phyloP scores from a whole-genome alignment of 805 yeast species.

The Pichia cephalocereana region DNA sequence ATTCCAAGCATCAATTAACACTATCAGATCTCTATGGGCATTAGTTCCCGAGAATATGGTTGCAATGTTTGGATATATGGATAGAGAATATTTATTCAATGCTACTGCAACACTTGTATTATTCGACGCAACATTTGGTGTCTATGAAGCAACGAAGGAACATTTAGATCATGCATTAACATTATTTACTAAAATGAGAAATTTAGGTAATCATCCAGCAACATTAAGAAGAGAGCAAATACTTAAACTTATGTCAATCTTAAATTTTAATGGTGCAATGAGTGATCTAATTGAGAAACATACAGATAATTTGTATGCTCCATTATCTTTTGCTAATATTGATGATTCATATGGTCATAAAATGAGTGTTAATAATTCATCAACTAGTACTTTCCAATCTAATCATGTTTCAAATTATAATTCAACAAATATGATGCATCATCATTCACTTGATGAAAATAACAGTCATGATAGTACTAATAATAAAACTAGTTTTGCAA shows the following conservation, averaged over 20 bases:
- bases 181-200: slow-evolving; percentile 67
- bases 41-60: slow-evolving; percentile 69
- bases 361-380: background rate
- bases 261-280: slow-evolving; percentile 65
- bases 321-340: slow-evolving; percentile 17
- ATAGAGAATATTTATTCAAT: slow-evolving; percentile 70
- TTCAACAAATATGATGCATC: too few relatives aligned
- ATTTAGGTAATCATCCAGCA: slow-evolving; percentile 73
- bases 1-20: slow-evolving; percentile 71
- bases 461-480: too few relatives aligned
- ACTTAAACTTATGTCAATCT: slow-evolving; percentile 50
- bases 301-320: slow-evolving; percentile 35
- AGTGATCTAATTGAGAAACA: slow-evolving; percentile 45
- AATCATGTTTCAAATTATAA: too few relatives aligned
- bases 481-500: too few relatives aligned
- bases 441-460: too few relatives aligned
- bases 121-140: slow-evolving; percentile 74
- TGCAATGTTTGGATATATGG: slow-evolving; percentile 85
- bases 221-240: slow-evolving; percentile 65
- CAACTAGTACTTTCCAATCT: background rate
- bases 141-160: slow-evolving; percentile 63
- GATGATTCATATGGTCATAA: slow-evolving; percentile 9
- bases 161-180: slow-evolving; percentile 66
- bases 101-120: slow-evolving; percentile 65
- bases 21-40: slow-evolving; percentile 66